A percentile compares a stretch with the other conserved stretches of the same genome.
Conservation (phyloP, 2,329 filamentous ascomycete species). For the Chaetomium globosum region DNA sequence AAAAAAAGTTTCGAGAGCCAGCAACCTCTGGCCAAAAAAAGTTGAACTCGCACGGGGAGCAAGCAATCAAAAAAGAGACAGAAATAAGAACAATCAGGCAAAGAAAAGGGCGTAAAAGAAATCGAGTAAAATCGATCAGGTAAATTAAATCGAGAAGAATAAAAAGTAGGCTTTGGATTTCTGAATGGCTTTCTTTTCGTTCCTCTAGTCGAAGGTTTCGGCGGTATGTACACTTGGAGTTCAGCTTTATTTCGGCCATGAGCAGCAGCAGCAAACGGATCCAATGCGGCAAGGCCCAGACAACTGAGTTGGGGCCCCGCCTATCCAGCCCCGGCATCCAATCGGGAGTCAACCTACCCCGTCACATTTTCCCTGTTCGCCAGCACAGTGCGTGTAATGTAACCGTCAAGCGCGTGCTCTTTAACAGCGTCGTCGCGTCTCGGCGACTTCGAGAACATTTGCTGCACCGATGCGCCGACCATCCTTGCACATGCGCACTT, state of each 20-base stretch:
- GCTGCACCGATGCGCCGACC: slow-evolving; percentile 7
- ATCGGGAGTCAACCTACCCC: not conserved
- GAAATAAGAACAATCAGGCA: too few species aligned
- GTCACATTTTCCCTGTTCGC: not conserved
- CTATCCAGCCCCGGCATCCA: not conserved
- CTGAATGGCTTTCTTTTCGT: too few species aligned
- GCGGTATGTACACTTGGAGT: too few species aligned
- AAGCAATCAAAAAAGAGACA: too few species aligned
- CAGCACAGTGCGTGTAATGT: slow-evolving; percentile 16
- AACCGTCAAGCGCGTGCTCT: slow-evolving; percentile 19
- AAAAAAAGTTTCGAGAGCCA: slow-evolving; percentile 8
- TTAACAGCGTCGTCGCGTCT: slow-evolving; percentile 22
- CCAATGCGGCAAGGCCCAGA: not conserved
- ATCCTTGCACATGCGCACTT: not conserved
- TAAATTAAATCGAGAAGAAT: too few species aligned
- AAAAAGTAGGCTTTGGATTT: too few species aligned
- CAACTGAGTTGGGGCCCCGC: not conserved
- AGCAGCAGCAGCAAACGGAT: not conserved
- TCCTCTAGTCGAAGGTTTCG: too few species aligned
- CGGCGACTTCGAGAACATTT: slow-evolving; percentile 15
- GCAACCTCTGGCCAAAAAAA: too few species aligned
- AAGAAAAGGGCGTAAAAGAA: too few species aligned
- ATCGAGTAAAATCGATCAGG: too few species aligned
- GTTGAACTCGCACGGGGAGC: too few species aligned
- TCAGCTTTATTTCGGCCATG: too few species aligned